phyloP scores from a whole-genome alignment of 225 moss, liverwort and hornwort species.

The Physcomitrellopsis africana region DNA sequence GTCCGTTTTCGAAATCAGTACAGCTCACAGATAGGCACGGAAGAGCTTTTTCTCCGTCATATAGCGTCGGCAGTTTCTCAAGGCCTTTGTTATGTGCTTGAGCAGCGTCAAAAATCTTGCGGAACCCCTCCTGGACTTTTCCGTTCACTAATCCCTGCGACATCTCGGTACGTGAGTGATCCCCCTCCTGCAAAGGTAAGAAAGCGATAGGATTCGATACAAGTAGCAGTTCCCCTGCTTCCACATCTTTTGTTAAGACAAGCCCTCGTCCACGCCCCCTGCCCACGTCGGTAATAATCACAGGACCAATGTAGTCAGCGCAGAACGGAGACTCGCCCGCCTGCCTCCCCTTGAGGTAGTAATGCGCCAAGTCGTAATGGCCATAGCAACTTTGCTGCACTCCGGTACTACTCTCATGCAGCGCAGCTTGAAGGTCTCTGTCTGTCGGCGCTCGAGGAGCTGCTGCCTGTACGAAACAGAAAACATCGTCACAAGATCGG shows the following conservation, averaged over 20 bases:
- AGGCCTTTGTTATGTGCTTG: constrained; percentile 52
- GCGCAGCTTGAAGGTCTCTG: constrained; percentile 76
- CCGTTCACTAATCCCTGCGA: constrained; percentile 53
- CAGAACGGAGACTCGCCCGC: constrained; percentile 61
- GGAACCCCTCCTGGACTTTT: constrained; percentile 59
- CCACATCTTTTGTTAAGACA: constrained; percentile 68
- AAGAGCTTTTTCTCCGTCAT: constrained; percentile 44
- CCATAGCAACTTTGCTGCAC: constrained; percentile 80
- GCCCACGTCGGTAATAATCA: constrained; percentile 57
- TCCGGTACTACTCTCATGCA: constrained; percentile 63
- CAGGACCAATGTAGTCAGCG: constrained; percentile 76
- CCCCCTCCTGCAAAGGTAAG: constrained; percentile 42
- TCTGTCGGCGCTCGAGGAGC: constrained; percentile 78
- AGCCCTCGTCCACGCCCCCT: constrained; percentile 70
- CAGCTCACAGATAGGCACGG: constrained; percentile 57
- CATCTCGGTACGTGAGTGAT: constrained; percentile 36
- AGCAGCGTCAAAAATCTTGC: constrained; percentile 47
- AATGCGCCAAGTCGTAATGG: constrained; percentile 76
- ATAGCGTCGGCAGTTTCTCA: constrained; percentile 59
- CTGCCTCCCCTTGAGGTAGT: constrained; percentile 67
- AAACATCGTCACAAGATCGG: neutral
- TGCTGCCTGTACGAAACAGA: constrained; percentile 41
- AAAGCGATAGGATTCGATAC: constrained; percentile 81
- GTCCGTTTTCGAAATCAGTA: constrained; percentile 40
- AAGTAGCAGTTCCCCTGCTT: constrained; percentile 75